phyloP scores from a whole-genome alignment of 805 yeast species.

The Kluyveromyces nonfermentans region DNA sequence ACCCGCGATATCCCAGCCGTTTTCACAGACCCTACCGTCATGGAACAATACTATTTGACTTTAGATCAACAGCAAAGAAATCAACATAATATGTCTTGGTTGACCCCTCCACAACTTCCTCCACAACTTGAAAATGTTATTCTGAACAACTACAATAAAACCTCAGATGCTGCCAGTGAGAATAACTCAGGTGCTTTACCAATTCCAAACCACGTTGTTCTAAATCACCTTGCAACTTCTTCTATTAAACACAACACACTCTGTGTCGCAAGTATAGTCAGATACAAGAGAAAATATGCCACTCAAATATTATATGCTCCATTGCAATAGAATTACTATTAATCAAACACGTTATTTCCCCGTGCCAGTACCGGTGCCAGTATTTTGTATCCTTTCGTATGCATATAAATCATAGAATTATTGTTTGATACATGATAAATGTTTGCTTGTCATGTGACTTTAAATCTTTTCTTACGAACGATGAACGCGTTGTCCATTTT shows the following conservation, averaged over 20 bases:
- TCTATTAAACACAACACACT: conserved; percentile 87
- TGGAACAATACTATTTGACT: conserved; percentile 77
- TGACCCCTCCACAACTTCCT: conserved; percentile 93
- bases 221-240: conserved; percentile 92
- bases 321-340: conserved; percentile 32
- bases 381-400: not conserved
- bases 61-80: conserved; percentile 58
- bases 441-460: not conserved
- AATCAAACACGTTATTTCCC: not conserved
- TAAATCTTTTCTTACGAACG: not conserved
- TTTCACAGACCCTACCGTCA: conserved; percentile 74
- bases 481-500: not conserved
- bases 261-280: conserved; percentile 85
- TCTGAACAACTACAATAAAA: conserved; percentile 52
- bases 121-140: conserved; percentile 95
- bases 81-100: conserved; percentile 48
- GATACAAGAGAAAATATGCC: conserved; percentile 81
- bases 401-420: not conserved
- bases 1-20: conserved; percentile 71
- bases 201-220: conserved; percentile 89
- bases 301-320: conserved; percentile 93
- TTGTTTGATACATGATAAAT: too few species aligned
- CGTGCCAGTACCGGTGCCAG: too few species aligned
- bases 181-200: conserved; percentile 85
- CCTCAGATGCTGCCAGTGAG: conserved; percentile 31